Conservation (phyloP, 345 rosid species). For the Streptanthus diversifolius region DNA sequence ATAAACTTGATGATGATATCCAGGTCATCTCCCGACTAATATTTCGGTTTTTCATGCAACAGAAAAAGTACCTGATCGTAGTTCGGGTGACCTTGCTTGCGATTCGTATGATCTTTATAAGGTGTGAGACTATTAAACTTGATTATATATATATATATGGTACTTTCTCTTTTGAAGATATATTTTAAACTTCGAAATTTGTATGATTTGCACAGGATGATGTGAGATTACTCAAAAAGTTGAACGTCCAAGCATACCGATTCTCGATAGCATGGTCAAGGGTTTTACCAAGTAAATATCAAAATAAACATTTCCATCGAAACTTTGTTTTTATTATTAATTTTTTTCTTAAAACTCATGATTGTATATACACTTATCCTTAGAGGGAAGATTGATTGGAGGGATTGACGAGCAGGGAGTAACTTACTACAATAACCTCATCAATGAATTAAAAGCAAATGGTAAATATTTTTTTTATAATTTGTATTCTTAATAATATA, state of each 20-base stretch:
- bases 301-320: not conserved
- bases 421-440: constrained; percentile 47
- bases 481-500: not conserved
- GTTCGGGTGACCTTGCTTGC: constrained; percentile 18
- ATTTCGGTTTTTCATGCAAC: not conserved
- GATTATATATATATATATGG: not conserved
- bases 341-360: not conserved
- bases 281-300: constrained; percentile 39
- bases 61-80: constrained; percentile 10
- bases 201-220: constrained; percentile 30
- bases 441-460: constrained; percentile 20
- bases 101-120: constrained; percentile 7
- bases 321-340: not conserved
- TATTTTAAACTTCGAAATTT: not conserved
- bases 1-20: not conserved
- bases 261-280: constrained; percentile 54
- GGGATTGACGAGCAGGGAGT: constrained; percentile 45
- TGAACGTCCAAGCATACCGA: constrained; percentile 42
- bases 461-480: not conserved
- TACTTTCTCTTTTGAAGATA: not conserved
- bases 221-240: constrained; percentile 25
- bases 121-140: not conserved
- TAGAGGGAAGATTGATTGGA: constrained; percentile 41
- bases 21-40: not conserved
- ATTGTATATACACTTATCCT: not conserved